Evolutionary conservation across 805 yeast species (phyloP).

Genomic region (Teunomyces stri): DNA sequence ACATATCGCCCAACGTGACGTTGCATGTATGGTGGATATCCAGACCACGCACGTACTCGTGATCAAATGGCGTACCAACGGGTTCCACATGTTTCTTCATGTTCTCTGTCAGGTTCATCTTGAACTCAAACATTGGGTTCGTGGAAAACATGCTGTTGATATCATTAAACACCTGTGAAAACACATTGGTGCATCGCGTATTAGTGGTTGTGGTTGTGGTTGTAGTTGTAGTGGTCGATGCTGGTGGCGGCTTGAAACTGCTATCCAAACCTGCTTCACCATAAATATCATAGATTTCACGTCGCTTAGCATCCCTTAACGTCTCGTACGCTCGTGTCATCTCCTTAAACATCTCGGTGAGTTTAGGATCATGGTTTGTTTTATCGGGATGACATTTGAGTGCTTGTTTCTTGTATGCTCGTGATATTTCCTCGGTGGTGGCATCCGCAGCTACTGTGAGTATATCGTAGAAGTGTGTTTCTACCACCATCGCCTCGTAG

Average conservation of each 20-base stretch:
- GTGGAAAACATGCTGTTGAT: constrained; percentile 26
- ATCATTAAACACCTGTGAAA: constrained; percentile 37
- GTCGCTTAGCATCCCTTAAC: constrained; percentile 44
- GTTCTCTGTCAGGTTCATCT: constrained; percentile 3
- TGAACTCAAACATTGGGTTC: constrained; percentile 8
- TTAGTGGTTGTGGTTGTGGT: constrained; percentile 3
- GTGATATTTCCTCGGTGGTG: constrained; percentile 35
- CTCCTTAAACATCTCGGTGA: constrained; percentile 56
- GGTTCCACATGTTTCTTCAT: constrained; percentile 22
- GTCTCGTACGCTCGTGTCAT: constrained; percentile 67
- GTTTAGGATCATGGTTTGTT: constrained; percentile 47
- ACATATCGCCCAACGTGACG: constrained; percentile 55
- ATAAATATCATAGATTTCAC: constrained; percentile 51
- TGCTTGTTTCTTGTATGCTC: constrained; percentile 38
- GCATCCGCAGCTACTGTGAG: constrained; percentile 32
- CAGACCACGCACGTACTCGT: constrained; percentile 38
- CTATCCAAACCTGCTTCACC: constrained; percentile 48
- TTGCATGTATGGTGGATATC: constrained; percentile 56
- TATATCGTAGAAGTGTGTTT: constrained; percentile 34
- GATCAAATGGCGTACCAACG: constrained; percentile 11
- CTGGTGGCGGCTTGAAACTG: constrained; percentile 6
- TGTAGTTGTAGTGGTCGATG: no score
- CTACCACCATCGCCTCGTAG: constrained; percentile 8
- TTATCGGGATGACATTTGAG: constrained; percentile 66
- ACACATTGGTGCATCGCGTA: constrained; percentile 23